Evolutionary conservation across 352 stramenopile genomes (phyloP), one percentile per base, ranked within the genome.

Genomic region (Globisporangium okanoganense): DNA sequence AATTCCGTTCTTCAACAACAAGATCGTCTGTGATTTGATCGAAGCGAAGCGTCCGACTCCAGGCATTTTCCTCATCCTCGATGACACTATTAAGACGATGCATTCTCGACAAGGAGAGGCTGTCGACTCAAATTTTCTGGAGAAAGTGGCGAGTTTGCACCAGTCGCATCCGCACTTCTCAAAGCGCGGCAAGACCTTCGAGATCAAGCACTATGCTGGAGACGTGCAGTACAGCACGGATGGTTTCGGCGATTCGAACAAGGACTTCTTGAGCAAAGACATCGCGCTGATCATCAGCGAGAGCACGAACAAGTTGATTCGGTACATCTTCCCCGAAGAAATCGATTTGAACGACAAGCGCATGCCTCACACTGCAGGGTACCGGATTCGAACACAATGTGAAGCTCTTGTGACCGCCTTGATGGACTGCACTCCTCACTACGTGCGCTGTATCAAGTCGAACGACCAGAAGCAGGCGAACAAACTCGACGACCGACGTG

Each of bases 1-100:
- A n/a, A 97, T 97, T 55, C 82, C 92, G 38, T 98, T 98, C 62
- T 91, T 94, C 56, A 97, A 98, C 72, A 98, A 96, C 75, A 89
- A 94, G 70, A 79, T 94, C n/a, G 84, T 95, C 61, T 93, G 83
- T 48, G 84, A 94, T 63, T 69, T 95, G 38, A 93, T 95, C 52
- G 86, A 95, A 53, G 84, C 82, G 5, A 79, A 82, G 33, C 80
- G 79, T 5, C 82, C 82, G 4, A 81, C 76, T 27, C 82, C 85
- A 22, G 86, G 86, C 10, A 88, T 95, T 60, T 92, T 95, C 51
- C 70, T 92, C 13, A 87, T 95, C 61, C 69, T 95, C 16, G 86
- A 95, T 35, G 86, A 95, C 48, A 94, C 86, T 0, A 57, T 92
- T 45, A 92, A 92, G 67, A 95, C 87, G 14, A 94, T 94, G 85